A percentile compares a stretch with the other conserved stretches of the same genome.
These are phyloP conservation scores for Bolboschoenus planiculmis DNA, from an alignment of 176 grass and related monocot genomes.

Conservation along the genomic window DNA sequence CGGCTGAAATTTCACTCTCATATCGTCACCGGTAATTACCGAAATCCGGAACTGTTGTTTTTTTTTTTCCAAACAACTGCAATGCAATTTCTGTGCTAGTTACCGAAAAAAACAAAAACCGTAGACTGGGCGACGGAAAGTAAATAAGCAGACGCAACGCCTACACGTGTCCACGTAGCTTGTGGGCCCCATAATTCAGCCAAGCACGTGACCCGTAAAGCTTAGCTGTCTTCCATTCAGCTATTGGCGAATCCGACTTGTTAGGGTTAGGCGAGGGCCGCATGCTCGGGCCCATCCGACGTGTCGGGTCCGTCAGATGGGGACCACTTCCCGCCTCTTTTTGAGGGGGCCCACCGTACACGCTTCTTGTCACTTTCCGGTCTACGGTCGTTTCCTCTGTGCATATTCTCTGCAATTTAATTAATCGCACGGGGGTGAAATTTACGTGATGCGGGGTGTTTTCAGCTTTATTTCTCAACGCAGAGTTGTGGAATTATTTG, in stretches of 20 bases:
- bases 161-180: neutral
- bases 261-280: neutral
- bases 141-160: neutral
- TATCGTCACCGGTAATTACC: neutral
- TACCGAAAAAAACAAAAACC: neutral
- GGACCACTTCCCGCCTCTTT: neutral
- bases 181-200: neutral
- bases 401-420: neutral
- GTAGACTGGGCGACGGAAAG: neutral
- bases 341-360: neutral
- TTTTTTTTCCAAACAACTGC: neutral
- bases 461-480: no score
- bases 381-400: neutral
- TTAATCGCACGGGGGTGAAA: neutral
- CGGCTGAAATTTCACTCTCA: neutral
- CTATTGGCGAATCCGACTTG: neutral
- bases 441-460: neutral
- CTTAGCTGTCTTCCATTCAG: neutral
- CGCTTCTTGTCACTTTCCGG: neutral
- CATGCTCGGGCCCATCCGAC: neutral
- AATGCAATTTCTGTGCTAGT: neutral
- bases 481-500: neutral
- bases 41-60: neutral
- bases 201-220: neutral
- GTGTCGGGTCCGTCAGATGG: constrained; percentile 1